phyloP scores from a whole-genome alignment of 805 yeast species.

The Yarrowia sp. region DNA sequence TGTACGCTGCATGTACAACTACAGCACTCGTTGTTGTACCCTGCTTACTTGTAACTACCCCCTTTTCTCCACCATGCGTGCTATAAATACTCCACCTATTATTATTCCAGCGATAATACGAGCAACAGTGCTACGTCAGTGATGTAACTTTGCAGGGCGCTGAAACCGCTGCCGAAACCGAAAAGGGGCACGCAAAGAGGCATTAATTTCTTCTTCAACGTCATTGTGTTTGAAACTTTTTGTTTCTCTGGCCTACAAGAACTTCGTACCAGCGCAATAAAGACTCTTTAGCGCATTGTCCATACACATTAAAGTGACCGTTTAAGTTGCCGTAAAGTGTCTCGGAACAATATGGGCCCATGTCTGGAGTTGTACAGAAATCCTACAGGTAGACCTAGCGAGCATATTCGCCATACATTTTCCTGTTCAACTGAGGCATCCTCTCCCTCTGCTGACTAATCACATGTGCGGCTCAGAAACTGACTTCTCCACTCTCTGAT shows the following conservation, averaged over 20 bases:
- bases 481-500: neutral
- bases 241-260: too few relatives aligned
- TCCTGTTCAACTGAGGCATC: too few relatives aligned
- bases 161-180: too few relatives aligned
- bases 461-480: neutral
- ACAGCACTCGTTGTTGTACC: too few relatives aligned
- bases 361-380: too few relatives aligned
- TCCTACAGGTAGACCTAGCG: too few relatives aligned
- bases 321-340: neutral
- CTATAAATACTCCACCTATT: constrained; percentile 7
- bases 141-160: constrained; percentile 5
- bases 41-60: too few relatives aligned
- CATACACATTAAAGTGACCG: neutral
- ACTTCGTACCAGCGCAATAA: neutral
- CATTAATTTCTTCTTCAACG: neutral
- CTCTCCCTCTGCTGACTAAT: neutral
- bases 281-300: neutral
- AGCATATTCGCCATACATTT: neutral
- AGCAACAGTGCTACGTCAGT: neutral
- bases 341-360: neutral
- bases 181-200: neutral
- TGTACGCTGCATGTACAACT: too few relatives aligned
- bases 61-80: neutral
- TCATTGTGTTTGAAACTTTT: too few relatives aligned
- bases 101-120: neutral